A percentile compares a stretch with the other conserved stretches of the same genome.
Conservation (phyloP, 441 rosid genomes). For the Codiaeum variegatum region DNA sequence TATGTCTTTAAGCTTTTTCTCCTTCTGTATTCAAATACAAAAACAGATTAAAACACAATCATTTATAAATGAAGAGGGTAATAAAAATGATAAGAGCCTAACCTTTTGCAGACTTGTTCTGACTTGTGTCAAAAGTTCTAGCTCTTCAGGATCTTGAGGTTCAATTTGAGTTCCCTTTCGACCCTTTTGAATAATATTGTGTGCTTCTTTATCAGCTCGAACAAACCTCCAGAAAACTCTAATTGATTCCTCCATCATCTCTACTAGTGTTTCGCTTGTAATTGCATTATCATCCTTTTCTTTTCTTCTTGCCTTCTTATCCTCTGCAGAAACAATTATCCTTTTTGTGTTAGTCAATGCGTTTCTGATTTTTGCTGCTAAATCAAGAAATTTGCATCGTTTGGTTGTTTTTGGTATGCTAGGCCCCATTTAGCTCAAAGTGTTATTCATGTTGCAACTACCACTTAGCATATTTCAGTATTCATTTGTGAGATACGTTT, state of each 20-base stretch:
- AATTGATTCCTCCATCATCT: constrained; percentile 86
- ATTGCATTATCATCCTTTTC: constrained; percentile 39
- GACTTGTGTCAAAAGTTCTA: constrained; percentile 50
- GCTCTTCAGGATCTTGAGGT: constrained; percentile 48
- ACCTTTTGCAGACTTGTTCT: constrained; percentile 63
- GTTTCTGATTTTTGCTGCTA: constrained; percentile 9
- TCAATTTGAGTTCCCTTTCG: constrained; percentile 48
- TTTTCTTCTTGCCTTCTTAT: constrained; percentile 43
- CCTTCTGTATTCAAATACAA: constrained; percentile 49
- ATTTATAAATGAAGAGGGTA: not conserved
- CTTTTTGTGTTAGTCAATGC: constrained; percentile 18
- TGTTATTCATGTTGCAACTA: not conserved
- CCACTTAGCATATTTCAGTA: not conserved
- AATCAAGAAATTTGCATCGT: constrained; percentile 16
- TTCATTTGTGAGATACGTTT: too few species aligned
- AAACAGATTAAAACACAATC: not conserved
- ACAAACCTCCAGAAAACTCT: constrained; percentile 74
- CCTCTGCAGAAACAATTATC: constrained; percentile 43
- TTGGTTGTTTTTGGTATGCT: constrained; percentile 2
- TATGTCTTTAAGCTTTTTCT: constrained; percentile 65
- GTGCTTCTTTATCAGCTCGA: constrained; percentile 68
- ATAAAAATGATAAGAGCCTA: not conserved
- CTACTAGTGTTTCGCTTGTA: constrained; percentile 59
- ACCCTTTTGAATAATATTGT: constrained; percentile 30
- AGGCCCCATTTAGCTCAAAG: constrained; percentile 12